Conservation (phyloP, 2,329 filamentous ascomycete species). For the Didymella arachidicola region DNA sequence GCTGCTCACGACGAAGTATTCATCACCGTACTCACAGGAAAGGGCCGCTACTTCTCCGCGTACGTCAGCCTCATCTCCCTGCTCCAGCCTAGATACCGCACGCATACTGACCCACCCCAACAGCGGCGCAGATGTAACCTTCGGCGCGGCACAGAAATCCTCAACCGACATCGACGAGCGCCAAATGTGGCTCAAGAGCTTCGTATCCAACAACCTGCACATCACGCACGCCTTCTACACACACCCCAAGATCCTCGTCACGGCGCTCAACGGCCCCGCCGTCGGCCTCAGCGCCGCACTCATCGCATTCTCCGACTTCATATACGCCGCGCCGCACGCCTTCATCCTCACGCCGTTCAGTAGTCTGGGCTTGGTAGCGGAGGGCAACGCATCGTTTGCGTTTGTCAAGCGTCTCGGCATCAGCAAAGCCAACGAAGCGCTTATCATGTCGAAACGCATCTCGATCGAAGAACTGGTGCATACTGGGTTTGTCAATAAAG, state of each 20-base stretch:
- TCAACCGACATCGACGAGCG: slow-evolving; percentile 51
- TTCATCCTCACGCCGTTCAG: slow-evolving; percentile 93
- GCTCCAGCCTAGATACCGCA: background rate
- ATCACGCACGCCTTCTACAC: slow-evolving; percentile 88
- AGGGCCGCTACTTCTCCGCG: slow-evolving; percentile 86
- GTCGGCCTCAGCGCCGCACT: slow-evolving; percentile 88
- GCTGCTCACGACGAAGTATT: slow-evolving; percentile 80
- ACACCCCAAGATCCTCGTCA: slow-evolving; percentile 92
- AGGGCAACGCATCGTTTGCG: slow-evolving; percentile 80
- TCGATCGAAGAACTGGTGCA: slow-evolving; percentile 74
- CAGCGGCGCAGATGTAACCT: slow-evolving; percentile 81
- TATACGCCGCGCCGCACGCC: slow-evolving; percentile 80
- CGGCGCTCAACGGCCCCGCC: slow-evolving; percentile 89
- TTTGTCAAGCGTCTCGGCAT: slow-evolving; percentile 83
- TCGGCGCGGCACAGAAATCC: slow-evolving; percentile 53
- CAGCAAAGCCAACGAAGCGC: slow-evolving; percentile 85
- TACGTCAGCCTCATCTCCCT: slow-evolving; percentile 54
- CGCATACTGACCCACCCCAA: slow-evolving; percentile 54
- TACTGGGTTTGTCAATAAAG: slow-evolving; percentile 84
- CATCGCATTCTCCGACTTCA: slow-evolving; percentile 85
- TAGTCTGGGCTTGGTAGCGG: slow-evolving; percentile 86
- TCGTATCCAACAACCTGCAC: slow-evolving; percentile 88
- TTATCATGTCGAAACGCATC: slow-evolving; percentile 88
- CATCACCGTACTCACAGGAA: slow-evolving; percentile 84
- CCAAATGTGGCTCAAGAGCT: slow-evolving; percentile 71